Percentiles rank a stretch among this genome's conserved stretches.
These are phyloP conservation scores for Sesbania bispinosa DNA, from an alignment of 306 rosid genomes.

Conservation along the genomic window DNA sequence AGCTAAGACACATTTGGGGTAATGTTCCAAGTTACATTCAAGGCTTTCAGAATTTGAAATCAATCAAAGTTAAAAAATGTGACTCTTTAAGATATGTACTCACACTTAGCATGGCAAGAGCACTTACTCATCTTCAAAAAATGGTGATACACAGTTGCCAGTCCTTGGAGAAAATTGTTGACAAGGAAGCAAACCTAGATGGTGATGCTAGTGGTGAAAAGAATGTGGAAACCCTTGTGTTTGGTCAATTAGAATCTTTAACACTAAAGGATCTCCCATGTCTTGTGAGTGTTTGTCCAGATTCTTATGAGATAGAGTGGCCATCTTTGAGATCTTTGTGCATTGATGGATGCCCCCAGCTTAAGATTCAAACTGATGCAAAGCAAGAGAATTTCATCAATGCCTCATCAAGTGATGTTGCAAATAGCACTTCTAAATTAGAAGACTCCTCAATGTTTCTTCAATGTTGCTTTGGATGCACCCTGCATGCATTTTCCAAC, in stretches of 20 bases:
- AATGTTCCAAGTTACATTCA: conserved; percentile 15
- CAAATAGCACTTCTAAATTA: not conserved
- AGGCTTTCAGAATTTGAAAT: conserved; percentile 30
- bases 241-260: conserved; percentile 13
- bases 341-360: conserved; percentile 28
- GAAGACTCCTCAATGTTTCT: not conserved
- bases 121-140: conserved; percentile 11
- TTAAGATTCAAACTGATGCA: not conserved
- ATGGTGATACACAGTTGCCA: conserved; percentile 11
- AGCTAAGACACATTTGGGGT: conserved; percentile 19
- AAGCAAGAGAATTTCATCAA: not conserved
- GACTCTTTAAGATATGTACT: conserved; percentile 13
- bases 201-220: not conserved
- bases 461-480: not conserved
- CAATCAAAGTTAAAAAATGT: conserved; percentile 12
- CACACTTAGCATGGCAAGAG: not conserved
- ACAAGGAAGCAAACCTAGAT: not conserved
- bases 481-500: not conserved
- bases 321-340: conserved; percentile 12
- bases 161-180: conserved; percentile 5
- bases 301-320: not conserved
- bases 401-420: not conserved
- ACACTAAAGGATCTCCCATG: conserved; percentile 19
- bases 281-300: conserved; percentile 2
- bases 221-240: not conserved